Conservation (phyloP, 2,329 filamentous ascomycete genomes). For the Pseudohalonectria lignicola region DNA sequence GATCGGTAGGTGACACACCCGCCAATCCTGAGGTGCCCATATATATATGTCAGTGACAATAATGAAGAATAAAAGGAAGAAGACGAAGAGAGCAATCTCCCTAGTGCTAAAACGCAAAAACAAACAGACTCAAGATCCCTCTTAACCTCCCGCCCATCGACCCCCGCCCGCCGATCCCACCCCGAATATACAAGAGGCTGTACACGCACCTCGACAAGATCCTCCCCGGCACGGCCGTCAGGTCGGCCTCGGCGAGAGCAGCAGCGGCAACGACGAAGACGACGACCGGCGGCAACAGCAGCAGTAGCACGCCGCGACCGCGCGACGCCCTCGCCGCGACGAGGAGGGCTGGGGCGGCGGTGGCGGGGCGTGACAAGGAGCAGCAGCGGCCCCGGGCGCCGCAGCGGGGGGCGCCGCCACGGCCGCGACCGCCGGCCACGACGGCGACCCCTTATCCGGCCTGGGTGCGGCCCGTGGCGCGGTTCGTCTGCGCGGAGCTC, state of each 20-base stretch:
- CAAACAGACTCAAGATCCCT: slow-evolving; percentile 57
- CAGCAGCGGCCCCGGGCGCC: slow-evolving; percentile 2
- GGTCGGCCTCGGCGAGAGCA: neutral
- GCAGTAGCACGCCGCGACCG: slow-evolving; percentile 10
- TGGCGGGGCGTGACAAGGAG: too few relatives aligned
- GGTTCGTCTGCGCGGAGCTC: slow-evolving; percentile 53
- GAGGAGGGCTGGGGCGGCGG: too few relatives aligned
- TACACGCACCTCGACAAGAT: slow-evolving; percentile 70
- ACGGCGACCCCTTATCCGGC: slow-evolving; percentile 24
- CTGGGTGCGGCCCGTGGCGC: slow-evolving; percentile 62
- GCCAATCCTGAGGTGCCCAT: neutral
- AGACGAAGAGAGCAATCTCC: too few relatives aligned
- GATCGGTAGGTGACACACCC: slow-evolving; percentile 68
- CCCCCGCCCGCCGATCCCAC: slow-evolving; percentile 65
- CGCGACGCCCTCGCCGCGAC: slow-evolving; percentile 15
- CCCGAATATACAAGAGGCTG: slow-evolving; percentile 72
- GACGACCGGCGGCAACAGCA: neutral
- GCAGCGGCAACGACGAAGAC: too few relatives aligned
- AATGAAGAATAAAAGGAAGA: too few relatives aligned
- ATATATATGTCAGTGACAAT: neutral
- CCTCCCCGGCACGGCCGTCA: slow-evolving; percentile 31
- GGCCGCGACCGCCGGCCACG: neutral
- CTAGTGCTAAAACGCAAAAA: too few relatives aligned
- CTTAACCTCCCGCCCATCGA: slow-evolving; percentile 70
- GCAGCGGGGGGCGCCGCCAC: slow-evolving; percentile 14